Base-by-base conservation (phyloP, 2,329 filamentous ascomycete genomes). In the Aspergillus tubingensis region DNA sequence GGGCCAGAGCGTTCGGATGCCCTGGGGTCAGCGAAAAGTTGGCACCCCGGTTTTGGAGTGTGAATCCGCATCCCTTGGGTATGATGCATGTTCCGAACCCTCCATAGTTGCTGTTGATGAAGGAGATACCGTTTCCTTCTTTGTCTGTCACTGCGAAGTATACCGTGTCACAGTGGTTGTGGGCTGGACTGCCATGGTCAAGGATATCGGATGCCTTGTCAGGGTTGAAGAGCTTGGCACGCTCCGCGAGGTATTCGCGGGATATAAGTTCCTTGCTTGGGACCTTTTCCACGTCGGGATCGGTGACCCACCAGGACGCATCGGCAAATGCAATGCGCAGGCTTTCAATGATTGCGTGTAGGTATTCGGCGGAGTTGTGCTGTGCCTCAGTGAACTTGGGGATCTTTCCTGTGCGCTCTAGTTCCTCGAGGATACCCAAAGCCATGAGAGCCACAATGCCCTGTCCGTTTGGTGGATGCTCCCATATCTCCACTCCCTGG, bases 401-500 rank as follows among this genome's bases (percentile, higher is more conserved):
- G 61, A 98, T 92, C 68, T 87, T 87, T 41, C 89, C 89, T 15
- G 83, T 80, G 61, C 87, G 86, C 76, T 96, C 91, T 1, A 98
- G 83, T 72, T 93, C 88, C 74, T 97, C 88, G 52, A 99, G 81
- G 66, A 98, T 96, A 1, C 95, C 95, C 0, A 99, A 82, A 0
- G 95, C 91, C 89, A 98, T 96, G 32, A 98, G 81, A 0, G 95
- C 95, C 2, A 98, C 91, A 65, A 98, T 93, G 1, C 95, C 95
- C 77, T 98, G 95, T 0, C 95, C 93, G 70, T 98, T 98, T 8
- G 95, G 95, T 38, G 94, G 93, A 73, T 98, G 94, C 72, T 99
- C 95, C 94, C 94, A 98, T 0, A 99, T 81, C 71, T 96, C 88
- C 44, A 97, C 84, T 8, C 76, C 80, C 70, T 79, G 73, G 63